Percentiles rank a stretch among this genome's conserved stretches.
Conservation (phyloP, 805 yeast genomes). For the Metschnikowia koreensis region DNA sequence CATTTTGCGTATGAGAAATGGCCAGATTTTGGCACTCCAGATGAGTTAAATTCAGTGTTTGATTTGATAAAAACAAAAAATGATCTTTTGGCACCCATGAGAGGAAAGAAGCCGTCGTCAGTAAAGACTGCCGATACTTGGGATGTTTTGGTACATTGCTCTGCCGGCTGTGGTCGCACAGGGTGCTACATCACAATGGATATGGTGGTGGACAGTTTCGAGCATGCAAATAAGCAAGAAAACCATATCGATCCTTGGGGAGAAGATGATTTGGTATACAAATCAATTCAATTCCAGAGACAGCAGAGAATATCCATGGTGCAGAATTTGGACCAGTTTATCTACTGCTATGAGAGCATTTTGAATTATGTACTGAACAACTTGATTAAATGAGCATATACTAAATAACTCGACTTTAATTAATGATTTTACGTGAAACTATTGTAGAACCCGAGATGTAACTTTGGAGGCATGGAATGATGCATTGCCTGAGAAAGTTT, state of each 20-base stretch:
- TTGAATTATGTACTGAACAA: slow-evolving; percentile 15
- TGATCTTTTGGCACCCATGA: slow-evolving; percentile 19
- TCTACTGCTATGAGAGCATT: slow-evolving; percentile 63
- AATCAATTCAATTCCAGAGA: slow-evolving; percentile 64
- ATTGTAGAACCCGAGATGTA: background rate
- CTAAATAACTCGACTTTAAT: too few species aligned
- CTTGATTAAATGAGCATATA: slow-evolving; percentile 3
- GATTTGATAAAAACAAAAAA: slow-evolving; percentile 34
- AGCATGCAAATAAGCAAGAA: slow-evolving; percentile 13
- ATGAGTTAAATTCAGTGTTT: slow-evolving; percentile 29
- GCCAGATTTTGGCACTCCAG: slow-evolving; percentile 50
- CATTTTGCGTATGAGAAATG: slow-evolving; percentile 43
- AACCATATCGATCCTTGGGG: slow-evolving; percentile 28
- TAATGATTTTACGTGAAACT: background rate
- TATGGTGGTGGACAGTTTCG: slow-evolving; percentile 31
- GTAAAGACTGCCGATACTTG: slow-evolving; percentile 10
- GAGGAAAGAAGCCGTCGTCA: background rate
- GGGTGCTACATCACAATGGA: slow-evolving; percentile 52
- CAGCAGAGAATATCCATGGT: slow-evolving; percentile 82
- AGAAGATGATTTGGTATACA: slow-evolving; percentile 54
- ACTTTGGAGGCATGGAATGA: background rate
- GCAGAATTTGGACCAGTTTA: slow-evolving; percentile 72
- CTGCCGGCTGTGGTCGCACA: slow-evolving; percentile 62
- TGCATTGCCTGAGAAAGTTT: background rate
- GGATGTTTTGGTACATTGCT: slow-evolving; percentile 48